These are phyloP conservation scores for Nicotiana attenuata DNA, from an alignment of 257 asterid genomes.

Conservation along the genomic window DNA sequence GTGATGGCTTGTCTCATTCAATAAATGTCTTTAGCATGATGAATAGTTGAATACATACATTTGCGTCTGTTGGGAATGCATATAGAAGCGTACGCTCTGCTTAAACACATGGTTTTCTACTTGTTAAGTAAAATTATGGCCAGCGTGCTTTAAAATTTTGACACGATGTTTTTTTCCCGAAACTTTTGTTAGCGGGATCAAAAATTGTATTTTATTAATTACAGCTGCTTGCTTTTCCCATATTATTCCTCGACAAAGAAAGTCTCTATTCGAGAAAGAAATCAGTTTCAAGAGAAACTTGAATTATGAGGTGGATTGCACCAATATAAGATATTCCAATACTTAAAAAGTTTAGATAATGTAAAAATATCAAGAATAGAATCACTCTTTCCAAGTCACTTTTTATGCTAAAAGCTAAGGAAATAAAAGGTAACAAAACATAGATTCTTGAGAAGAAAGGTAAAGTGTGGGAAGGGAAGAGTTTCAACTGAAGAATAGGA, in stretches of 20 bases:
- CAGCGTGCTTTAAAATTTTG: too few species aligned
- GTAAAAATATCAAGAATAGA: slow-evolving; percentile 9
- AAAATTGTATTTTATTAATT: too few species aligned
- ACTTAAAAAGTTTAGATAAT: not conserved
- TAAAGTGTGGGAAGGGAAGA: not conserved
- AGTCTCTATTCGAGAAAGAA: not conserved
- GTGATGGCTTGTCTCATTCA: too few species aligned
- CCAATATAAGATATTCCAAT: not conserved
- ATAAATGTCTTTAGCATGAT: too few species aligned
- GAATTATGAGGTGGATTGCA: not conserved
- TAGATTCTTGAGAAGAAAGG: not conserved
- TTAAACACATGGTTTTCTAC: too few species aligned
- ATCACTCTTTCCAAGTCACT: not conserved
- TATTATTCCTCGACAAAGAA: not conserved
- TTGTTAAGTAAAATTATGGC: too few species aligned
- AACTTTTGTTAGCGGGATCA: too few species aligned
- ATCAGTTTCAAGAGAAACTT: not conserved
- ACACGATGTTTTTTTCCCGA: too few species aligned
- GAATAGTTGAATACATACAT: too few species aligned
- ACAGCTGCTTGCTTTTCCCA: too few species aligned
- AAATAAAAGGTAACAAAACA: not conserved
- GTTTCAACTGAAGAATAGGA: not conserved
- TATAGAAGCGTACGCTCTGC: too few species aligned
- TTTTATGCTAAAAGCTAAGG: not conserved
- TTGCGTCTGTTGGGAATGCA: too few species aligned